Conservation (phyloP, 225 moss, liverwort and hornwort species). For the Pseudoscleropodium purum region DNA sequence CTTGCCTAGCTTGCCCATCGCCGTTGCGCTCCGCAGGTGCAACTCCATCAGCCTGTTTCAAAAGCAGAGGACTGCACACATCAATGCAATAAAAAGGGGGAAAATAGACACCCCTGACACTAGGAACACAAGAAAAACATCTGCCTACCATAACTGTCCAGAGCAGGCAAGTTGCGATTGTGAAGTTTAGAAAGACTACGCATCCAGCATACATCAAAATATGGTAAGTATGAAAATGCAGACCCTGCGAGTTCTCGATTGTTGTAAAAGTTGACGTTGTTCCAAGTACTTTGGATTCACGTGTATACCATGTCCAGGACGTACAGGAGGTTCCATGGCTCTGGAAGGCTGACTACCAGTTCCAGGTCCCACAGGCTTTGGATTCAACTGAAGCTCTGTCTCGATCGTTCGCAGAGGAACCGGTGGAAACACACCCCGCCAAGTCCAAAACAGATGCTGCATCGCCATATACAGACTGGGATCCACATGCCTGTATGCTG, state of each 20-base stretch:
- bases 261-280: conserved; percentile 82
- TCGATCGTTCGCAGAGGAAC: conserved; percentile 68
- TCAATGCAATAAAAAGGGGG: background rate
- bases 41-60: conserved; percentile 50
- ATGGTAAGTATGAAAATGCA: conserved; percentile 21
- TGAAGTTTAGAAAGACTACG: background rate
- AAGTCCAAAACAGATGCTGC: conserved; percentile 97
- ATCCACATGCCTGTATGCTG: conserved; percentile 84
- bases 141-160: background rate
- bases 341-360: conserved; percentile 38
- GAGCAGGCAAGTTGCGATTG: background rate
- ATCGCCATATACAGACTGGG: conserved; percentile 60
- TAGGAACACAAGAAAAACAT: background rate
- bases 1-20: conserved; percentile 31
- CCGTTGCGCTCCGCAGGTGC: conserved; percentile 56
- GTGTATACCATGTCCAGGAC: conserved; percentile 92
- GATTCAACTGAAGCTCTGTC: conserved; percentile 58
- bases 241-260: conserved; percentile 78
- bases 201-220: conserved; percentile 4
- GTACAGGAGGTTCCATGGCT: conserved; percentile 51
- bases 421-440: conserved; percentile 81
- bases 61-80: background rate
- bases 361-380: conserved; percentile 45
- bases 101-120: background rate
- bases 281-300: conserved; percentile 97